Percentiles rank a stretch among this genome's conserved stretches.
Evolutionary conservation across 2,329 filamentous ascomycete genomes (phyloP).

Genomic region (Clathrospora elynae): DNA sequence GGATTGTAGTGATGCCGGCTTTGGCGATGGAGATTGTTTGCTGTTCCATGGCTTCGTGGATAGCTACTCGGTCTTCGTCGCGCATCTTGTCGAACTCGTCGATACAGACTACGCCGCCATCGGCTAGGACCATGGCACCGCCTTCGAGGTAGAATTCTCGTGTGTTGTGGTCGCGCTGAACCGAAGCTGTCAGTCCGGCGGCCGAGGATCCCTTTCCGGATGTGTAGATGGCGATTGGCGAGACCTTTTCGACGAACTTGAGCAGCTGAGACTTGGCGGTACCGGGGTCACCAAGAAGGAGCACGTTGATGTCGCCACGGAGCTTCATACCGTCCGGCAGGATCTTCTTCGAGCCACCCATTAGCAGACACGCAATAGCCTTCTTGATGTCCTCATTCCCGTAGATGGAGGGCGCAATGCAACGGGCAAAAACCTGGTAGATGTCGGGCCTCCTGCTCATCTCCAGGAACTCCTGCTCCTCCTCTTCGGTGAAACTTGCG

Average conservation of each 20-base stretch:
- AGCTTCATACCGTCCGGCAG: constrained; percentile 97
- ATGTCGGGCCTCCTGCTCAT: constrained; percentile 88
- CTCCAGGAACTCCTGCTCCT: constrained; percentile 94
- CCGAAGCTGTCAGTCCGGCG: constrained; percentile 94
- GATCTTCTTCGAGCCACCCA: constrained; percentile 97
- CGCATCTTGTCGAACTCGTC: constrained; percentile 99
- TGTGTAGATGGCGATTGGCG: constrained; percentile 97
- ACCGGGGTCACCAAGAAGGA: constrained; percentile 94
- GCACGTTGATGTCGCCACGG: constrained; percentile 95
- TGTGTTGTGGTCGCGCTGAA: constrained; percentile 88
- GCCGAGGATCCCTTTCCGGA: constrained; percentile 98
- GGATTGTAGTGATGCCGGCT: constrained; percentile 95
- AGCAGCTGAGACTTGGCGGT: constrained; percentile 96
- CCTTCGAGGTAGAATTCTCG: constrained; percentile 98
- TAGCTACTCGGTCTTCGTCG: constrained; percentile 95
- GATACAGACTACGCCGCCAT: constrained; percentile 96
- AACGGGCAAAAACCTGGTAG: constrained; percentile 88
- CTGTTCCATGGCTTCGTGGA: constrained; percentile 99
- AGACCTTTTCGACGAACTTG: constrained; percentile 96
- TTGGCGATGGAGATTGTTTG: constrained; percentile 99
- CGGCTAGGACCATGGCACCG: constrained; percentile 96
- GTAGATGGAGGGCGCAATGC: constrained; percentile 96
- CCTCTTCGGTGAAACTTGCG: constrained; percentile 86
- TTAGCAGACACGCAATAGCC: constrained; percentile 87
- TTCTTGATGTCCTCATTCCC: constrained; percentile 97